Evolutionary conservation across 805 yeast species (phyloP), one percentile per base, ranked within the genome.

Genomic region (Starmerella apis): DNA sequence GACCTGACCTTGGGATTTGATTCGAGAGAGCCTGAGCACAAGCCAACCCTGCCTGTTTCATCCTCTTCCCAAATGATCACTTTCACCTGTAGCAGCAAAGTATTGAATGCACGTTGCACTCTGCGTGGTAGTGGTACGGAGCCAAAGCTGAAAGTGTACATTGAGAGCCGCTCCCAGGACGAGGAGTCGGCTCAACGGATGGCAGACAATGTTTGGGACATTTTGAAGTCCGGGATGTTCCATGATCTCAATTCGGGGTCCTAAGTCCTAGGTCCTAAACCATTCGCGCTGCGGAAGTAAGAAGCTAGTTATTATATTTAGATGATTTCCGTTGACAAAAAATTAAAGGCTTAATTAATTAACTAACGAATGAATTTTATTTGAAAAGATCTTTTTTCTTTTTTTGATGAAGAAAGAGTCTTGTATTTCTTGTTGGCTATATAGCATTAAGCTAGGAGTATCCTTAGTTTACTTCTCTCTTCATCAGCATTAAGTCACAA

Each of bases 91-190:
- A 32, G 46, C 24, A 43, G 52, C 4, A 53, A 47, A 6, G 64
- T 60, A 2, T 75, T 71, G 37, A 56, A 55, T 19, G 79, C 86
- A 2, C 68, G 94, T 31, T 80, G 88, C 61, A 88, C 97, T 0
- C 79, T 85, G 45, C 74, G 98, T 47, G 96, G 96, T 0, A 86
- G 95, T 3, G 98, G 98, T 10, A 90, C 98, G 0, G 98, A 90
- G 64, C 96, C 96, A 2, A 90, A 90, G 63, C 70, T 90, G 55
- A 90, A 90, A 65, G 84, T 90, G 0, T 90, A 90, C 66, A 80
- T 90, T 30, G 98, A 90, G 62, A 92, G 94, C 0, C 65, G 66
- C 37, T 73, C 86, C 0, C 45, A 54, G 0, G 63, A 69, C 8
- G 83, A 74, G 39, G 60, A 52, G 0, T 61, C 65, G 3, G 84